These are phyloP conservation scores for Rubia occidens DNA, from an alignment of 305 asterid genomes.

Conservation along the genomic window DNA sequence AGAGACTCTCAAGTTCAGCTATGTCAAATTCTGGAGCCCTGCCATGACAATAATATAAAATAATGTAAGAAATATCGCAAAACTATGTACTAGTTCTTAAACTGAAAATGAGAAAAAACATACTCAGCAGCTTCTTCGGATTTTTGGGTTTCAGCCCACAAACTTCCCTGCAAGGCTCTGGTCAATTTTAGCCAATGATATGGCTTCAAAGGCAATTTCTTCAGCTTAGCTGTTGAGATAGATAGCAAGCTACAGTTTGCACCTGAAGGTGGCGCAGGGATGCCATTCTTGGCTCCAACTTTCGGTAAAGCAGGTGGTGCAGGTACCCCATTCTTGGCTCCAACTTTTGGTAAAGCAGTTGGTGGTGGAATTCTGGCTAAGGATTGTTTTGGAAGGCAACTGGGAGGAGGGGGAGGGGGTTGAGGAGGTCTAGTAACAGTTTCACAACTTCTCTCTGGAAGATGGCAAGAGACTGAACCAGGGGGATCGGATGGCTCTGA, in stretches of 20 bases:
- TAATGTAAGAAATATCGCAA: constrained; percentile 4
- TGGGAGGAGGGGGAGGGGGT: constrained; percentile 23
- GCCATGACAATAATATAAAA: constrained; percentile 9
- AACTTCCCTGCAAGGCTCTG: constrained; percentile 69
- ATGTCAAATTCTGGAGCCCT: constrained; percentile 79
- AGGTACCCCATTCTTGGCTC: constrained; percentile 21
- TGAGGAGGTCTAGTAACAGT: constrained; percentile 20
- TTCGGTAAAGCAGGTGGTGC: constrained; percentile 33
- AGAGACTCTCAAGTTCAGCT: constrained; percentile 79
- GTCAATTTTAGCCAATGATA: constrained; percentile 87
- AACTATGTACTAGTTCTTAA: not conserved
- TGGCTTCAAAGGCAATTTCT: constrained; percentile 56
- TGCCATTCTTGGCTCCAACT: constrained; percentile 18
- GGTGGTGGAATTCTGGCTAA: constrained; percentile 26
- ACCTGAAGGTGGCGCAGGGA: constrained; percentile 30
- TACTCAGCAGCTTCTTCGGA: constrained; percentile 73
- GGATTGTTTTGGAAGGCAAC: constrained; percentile 11
- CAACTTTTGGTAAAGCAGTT: constrained; percentile 27
- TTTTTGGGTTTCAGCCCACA: constrained; percentile 82
- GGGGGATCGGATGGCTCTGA: constrained; percentile 9
- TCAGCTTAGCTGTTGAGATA: constrained; percentile 28
- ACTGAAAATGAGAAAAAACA: constrained; percentile 17
- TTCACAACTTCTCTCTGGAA: constrained; percentile 14
- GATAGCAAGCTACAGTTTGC: constrained; percentile 40
- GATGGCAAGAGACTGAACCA: constrained; percentile 16